Percentiles rank a stretch among this genome's conserved stretches.
Conservation (phyloP, 2,329 filamentous ascomycete genomes). For the Tolypocladium tundrense region DNA sequence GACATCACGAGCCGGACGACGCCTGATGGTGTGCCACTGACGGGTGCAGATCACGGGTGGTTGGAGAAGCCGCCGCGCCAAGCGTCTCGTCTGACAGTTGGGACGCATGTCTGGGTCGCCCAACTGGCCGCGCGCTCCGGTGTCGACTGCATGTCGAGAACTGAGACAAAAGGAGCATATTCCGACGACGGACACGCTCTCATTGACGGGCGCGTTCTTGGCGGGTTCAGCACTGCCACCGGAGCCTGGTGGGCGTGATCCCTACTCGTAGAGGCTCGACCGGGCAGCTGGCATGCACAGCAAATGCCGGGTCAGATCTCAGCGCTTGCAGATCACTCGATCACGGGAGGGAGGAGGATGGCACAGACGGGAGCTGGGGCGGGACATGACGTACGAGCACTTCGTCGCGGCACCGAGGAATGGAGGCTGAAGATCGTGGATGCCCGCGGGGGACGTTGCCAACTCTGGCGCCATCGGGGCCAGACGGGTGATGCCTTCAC, state of each 20-base stretch:
- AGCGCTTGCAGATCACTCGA: neutral
- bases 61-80: neutral
- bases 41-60: neutral
- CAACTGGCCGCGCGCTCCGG: neutral
- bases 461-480: neutral
- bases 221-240: neutral
- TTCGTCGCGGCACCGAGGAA: neutral
- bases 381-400: neutral
- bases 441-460: neutral
- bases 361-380: neutral
- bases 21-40: neutral
- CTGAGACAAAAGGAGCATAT: neutral
- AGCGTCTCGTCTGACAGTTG: neutral
- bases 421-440: neutral
- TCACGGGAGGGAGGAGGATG: neutral
- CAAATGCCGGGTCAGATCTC: neutral
- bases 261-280: neutral
- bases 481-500: too few species aligned
- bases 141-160: neutral
- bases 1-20: neutral
- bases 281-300: neutral
- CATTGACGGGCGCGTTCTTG: neutral
- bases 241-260: neutral
- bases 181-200: neutral
- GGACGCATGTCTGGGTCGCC: neutral